Percentiles rank a stretch among this genome's conserved stretches.
phyloP scores from a whole-genome alignment of 495 filamentous ascomycete species.

The Massariosphaeria phaeospora region DNA sequence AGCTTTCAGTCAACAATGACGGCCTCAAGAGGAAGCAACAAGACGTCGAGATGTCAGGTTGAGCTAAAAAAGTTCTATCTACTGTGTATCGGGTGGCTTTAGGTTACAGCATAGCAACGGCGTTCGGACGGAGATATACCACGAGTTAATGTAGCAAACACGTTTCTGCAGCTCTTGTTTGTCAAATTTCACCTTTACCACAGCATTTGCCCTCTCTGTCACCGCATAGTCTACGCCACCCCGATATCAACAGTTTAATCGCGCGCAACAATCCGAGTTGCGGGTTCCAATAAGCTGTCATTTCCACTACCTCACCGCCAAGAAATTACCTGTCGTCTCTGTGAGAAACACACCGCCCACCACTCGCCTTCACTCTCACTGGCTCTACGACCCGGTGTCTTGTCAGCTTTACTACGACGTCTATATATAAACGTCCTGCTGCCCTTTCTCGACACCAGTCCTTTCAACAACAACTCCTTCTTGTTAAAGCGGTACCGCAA shows the following conservation, averaged over 20 bases:
- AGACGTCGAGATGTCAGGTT: slow-evolving; percentile 30
- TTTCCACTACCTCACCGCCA: no score
- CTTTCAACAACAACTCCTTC: no score
- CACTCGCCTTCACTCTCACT: neutral
- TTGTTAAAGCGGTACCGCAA: neutral
- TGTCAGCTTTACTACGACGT: neutral
- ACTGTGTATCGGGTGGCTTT: neutral
- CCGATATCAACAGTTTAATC: no score
- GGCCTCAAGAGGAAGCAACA: neutral
- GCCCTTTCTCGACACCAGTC: neutral
- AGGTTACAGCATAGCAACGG: slow-evolving; percentile 29
- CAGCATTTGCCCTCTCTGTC: no score
- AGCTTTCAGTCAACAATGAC: neutral
- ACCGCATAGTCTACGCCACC: no score
- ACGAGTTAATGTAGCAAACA: no score
- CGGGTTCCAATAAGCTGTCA: no score
- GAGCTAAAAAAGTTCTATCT: neutral
- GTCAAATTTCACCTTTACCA: no score
- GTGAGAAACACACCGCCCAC: no score
- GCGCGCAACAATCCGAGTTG: neutral
- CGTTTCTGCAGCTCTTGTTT: no score
- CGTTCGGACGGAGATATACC: slow-evolving; percentile 21
- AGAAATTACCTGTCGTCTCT: neutral
- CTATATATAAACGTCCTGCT: neutral
- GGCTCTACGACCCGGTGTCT: neutral